Percentiles rank a stretch among this genome's conserved stretches.
phyloP scores from a whole-genome alignment of 768 basidiomycete genomes.

The Amanita inopinata region DNA sequence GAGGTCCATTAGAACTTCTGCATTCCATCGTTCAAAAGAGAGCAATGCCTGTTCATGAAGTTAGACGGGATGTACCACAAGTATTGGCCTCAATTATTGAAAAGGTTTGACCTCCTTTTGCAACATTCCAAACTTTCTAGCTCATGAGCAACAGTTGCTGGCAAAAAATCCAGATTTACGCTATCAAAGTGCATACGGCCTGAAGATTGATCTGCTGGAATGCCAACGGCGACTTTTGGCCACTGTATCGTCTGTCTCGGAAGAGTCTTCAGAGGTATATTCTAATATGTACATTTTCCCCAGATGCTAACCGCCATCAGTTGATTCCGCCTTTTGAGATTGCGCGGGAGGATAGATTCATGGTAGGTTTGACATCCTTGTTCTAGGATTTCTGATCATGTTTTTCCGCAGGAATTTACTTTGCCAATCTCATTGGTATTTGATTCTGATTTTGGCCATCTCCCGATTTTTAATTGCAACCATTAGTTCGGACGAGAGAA shows the following conservation, averaged over 20 bases:
- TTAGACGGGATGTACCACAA: slow-evolving; percentile 61
- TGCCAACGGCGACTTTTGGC: slow-evolving; percentile 57
- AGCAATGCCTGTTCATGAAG: slow-evolving; percentile 69
- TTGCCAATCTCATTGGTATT: slow-evolving; percentile 56
- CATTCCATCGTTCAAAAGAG: slow-evolving; percentile 65
- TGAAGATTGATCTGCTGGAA: slow-evolving; percentile 57
- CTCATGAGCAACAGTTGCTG: slow-evolving; percentile 36
- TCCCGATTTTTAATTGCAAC: neutral
- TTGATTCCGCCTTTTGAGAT: slow-evolving; percentile 65
- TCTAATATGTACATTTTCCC: neutral
- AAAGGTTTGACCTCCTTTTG: slow-evolving; percentile 30
- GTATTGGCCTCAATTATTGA: slow-evolving; percentile 64
- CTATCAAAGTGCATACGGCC: slow-evolving; percentile 64
- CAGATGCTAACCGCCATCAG: slow-evolving; percentile 21
- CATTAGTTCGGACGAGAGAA: slow-evolving; percentile 59
- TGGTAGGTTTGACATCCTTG: slow-evolving; percentile 28
- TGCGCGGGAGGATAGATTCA: slow-evolving; percentile 52
- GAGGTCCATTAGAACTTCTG: slow-evolving; percentile 50
- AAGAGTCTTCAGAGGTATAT: slow-evolving; percentile 46
- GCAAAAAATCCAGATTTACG: slow-evolving; percentile 57
- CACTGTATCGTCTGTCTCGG: slow-evolving; percentile 46
- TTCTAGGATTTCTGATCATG: neutral
- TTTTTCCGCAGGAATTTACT: slow-evolving; percentile 46
- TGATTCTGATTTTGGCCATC: neutral
- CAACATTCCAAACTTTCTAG: neutral